phyloP scores from a whole-genome alignment of 345 rosid species.

The Acer campestre region DNA sequence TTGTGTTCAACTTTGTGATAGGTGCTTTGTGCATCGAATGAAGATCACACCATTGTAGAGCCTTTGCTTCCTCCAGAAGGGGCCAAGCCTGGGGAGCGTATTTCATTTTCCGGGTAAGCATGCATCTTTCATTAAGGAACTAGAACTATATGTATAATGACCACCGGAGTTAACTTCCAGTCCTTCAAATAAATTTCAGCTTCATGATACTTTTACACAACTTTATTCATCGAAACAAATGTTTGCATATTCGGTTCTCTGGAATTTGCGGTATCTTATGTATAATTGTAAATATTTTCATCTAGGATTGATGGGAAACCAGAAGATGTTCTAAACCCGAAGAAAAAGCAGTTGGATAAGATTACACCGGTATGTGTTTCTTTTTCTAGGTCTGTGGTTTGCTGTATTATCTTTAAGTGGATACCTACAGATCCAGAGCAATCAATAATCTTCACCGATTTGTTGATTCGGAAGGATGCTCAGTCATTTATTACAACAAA shows the following conservation, averaged over 20 bases:
- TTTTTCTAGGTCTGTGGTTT: conserved; percentile 1
- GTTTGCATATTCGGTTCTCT: not conserved
- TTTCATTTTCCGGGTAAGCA: conserved; percentile 77
- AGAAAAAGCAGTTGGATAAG: conserved; percentile 95
- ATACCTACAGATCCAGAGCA: not conserved
- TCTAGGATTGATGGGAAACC: conserved; percentile 90
- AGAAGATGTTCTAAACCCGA: conserved; percentile 93
- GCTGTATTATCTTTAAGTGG: not conserved
- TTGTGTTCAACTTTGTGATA: conserved; percentile 31
- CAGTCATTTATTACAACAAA: not conserved
- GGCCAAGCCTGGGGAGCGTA: conserved; percentile 69
- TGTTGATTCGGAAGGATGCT: not conserved
- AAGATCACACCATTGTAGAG: conserved; percentile 77
- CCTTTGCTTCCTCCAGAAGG: conserved; percentile 90
- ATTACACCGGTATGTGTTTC: conserved; percentile 72
- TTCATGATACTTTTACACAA: not conserved
- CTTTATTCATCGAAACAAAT: not conserved
- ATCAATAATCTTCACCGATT: not conserved
- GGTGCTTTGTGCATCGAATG: conserved; percentile 93
- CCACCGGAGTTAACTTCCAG: not conserved
- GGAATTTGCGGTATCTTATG: not conserved
- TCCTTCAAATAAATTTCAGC: not conserved
- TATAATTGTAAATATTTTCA: conserved; percentile 10
- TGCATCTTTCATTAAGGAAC: not conserved
- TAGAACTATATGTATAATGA: not conserved